These are phyloP conservation scores for Saccharomycopsis sp. DNA, from an alignment of 805 yeast genomes.

Conservation along the genomic window DNA sequence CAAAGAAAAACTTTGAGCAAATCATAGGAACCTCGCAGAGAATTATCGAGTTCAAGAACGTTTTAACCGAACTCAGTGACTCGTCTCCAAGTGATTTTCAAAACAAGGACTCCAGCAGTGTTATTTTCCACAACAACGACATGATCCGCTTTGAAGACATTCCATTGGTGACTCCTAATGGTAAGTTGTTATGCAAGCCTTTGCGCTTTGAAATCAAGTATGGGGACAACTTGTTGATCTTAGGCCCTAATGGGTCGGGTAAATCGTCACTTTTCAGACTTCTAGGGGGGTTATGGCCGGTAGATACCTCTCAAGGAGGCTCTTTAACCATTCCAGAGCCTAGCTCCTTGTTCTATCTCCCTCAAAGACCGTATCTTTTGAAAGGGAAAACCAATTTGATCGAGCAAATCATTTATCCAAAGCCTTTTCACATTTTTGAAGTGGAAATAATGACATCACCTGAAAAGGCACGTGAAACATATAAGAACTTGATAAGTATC, in stretches of 20 bases:
- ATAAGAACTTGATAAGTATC: conserved; percentile 46
- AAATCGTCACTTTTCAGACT: conserved; percentile 87
- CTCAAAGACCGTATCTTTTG: conserved; percentile 85
- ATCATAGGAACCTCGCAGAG: conserved; percentile 76
- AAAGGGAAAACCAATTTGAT: conserved; percentile 61
- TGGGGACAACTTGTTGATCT: conserved; percentile 81
- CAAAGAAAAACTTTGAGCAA: conserved; percentile 79
- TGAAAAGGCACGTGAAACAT: conserved; percentile 27
- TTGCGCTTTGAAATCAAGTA: conserved; percentile 66
- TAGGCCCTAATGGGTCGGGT: conserved; percentile 96
- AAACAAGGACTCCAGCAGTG: conserved; percentile 19
- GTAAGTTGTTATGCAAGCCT: conserved; percentile 60
- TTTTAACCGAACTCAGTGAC: conserved; percentile 37
- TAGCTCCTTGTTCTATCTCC: conserved; percentile 66
- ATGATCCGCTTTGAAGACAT: conserved; percentile 63
- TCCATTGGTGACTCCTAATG: conserved; percentile 81
- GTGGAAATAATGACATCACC: conserved; percentile 24
- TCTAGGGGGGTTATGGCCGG: conserved; percentile 92
- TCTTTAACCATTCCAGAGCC: conserved; percentile 56
- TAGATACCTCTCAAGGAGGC: conserved; percentile 35
- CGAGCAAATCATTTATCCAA: conserved; percentile 88
- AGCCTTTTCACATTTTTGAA: conserved; percentile 52
- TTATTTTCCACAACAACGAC: conserved; percentile 45
- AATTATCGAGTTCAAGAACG: conserved; percentile 61
- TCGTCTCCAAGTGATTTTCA: conserved; percentile 20